These are phyloP conservation scores for Termitomyces sp. DNA, from an alignment of 768 basidiomycete genomes.

Conservation along the genomic window DNA sequence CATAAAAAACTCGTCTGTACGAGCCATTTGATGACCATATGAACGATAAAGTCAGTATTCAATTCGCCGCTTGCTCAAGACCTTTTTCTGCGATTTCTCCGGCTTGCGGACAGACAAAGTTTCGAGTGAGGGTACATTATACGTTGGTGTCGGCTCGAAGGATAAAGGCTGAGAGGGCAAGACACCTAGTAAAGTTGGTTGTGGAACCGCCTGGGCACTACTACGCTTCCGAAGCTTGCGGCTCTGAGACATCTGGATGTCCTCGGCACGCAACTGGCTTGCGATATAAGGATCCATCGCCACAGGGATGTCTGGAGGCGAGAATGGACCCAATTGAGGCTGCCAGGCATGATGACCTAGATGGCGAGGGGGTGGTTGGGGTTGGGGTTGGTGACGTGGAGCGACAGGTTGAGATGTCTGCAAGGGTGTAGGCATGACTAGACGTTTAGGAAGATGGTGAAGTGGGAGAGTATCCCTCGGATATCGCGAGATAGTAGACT, in stretches of 20 bases:
- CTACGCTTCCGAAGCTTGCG: constrained; percentile 24
- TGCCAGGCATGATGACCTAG: constrained; percentile 6
- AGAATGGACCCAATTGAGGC: constrained; percentile 9
- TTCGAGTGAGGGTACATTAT: constrained; percentile 12
- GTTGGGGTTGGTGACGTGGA: constrained; percentile 12
- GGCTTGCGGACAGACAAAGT: constrained; percentile 13
- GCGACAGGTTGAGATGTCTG: constrained; percentile 25
- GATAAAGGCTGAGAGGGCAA: constrained; percentile 5
- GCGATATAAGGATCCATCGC: constrained; percentile 4
- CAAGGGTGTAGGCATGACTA: constrained; percentile 72
- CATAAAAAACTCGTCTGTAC: neutral
- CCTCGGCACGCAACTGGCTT: constrained; percentile 13
- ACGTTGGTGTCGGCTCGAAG: constrained; percentile 11
- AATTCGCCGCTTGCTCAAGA: constrained; percentile 38
- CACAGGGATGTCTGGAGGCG: neutral
- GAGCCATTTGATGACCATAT: neutral
- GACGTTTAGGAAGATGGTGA: constrained; percentile 50
- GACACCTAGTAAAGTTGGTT: constrained; percentile 4
- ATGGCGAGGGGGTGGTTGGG: constrained; percentile 4
- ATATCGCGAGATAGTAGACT: constrained; percentile 12
- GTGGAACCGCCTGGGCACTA: constrained; percentile 13
- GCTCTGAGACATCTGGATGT: constrained; percentile 15
- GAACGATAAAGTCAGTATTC: constrained; percentile 23
- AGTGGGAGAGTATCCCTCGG: constrained; percentile 14
- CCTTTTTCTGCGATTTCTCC: constrained; percentile 27